Evolutionary conservation across 2,329 filamentous ascomycete species (phyloP).

Genomic region (Phialocephala sp.): DNA sequence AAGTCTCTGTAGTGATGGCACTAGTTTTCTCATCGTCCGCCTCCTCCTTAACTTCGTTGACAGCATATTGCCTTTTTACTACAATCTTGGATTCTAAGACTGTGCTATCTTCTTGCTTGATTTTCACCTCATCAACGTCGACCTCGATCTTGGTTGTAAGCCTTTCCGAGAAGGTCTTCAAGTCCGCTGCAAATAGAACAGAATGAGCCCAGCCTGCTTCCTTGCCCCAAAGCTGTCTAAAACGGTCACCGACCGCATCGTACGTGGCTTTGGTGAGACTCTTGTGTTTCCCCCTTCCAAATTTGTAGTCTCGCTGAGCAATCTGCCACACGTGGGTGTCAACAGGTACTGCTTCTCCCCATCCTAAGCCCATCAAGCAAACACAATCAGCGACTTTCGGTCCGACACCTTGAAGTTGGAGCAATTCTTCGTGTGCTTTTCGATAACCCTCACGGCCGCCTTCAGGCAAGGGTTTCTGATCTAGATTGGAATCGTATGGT

Average conservation of each 20-base stretch:
- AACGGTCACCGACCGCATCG: constrained; percentile 87
- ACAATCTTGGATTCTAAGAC: constrained; percentile 32
- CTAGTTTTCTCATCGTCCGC: constrained; percentile 29
- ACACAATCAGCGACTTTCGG: constrained; percentile 98
- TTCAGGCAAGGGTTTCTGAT: constrained; percentile 53
- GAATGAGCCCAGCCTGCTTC: constrained; percentile 98
- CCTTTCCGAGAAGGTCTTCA: constrained; percentile 79
- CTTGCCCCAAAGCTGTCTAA: constrained; percentile 86
- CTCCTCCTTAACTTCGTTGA: constrained; percentile 32
- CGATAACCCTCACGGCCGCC: constrained; percentile 63
- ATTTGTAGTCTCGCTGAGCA: constrained; percentile 92
- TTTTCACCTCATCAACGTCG: constrained; percentile 50
- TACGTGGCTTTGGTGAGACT: constrained; percentile 90
- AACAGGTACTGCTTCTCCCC: constrained; percentile 93
- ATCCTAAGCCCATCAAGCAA: constrained; percentile 93
- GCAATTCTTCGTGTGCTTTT: constrained; percentile 81
- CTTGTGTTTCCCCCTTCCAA: constrained; percentile 81
- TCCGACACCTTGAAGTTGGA: constrained; percentile 84
- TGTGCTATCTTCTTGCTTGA: constrained; percentile 40
- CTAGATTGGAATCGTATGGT: constrained; percentile 71
- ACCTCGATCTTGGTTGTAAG: constrained; percentile 52
- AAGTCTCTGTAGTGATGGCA: constrained; percentile 31
- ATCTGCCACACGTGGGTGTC: constrained; percentile 99
- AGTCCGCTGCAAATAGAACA: constrained; percentile 91
- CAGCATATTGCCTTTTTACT: constrained; percentile 34